A percentile compares a stretch with the other conserved stretches of the same genome.
phyloP scores from a whole-genome alignment of 179 eudicot species.

The Spergularia azorica region DNA sequence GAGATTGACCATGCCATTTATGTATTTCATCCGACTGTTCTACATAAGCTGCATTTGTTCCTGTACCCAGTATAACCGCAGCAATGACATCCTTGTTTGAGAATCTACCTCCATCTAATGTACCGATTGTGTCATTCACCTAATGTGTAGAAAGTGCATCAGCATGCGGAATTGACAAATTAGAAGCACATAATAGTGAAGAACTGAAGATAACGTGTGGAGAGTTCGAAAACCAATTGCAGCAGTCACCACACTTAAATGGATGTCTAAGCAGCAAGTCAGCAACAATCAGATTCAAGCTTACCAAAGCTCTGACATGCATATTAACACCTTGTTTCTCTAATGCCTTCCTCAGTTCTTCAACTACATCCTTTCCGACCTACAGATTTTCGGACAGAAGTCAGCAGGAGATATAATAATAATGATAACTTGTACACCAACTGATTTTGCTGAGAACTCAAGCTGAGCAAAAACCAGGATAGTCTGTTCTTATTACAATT shows the following conservation, averaged over 20 bases:
- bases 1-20: constrained; percentile 59
- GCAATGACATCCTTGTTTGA: constrained; percentile 67
- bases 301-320: constrained; percentile 60
- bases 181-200: not conserved
- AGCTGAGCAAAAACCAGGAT: no score
- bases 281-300: not conserved
- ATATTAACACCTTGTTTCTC: constrained; percentile 42
- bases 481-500: no score
- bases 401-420: not conserved
- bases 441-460: no score
- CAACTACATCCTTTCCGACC: constrained; percentile 60
- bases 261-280: not conserved
- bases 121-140: constrained; percentile 90
- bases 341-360: constrained; percentile 48
- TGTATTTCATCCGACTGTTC: constrained; percentile 63
- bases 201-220: no score
- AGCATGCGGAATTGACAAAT: not conserved
- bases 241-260: not conserved
- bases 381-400: constrained; percentile 13
- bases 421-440: no score
- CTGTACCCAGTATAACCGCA: constrained; percentile 85
- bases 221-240: not conserved
- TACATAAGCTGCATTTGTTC: constrained; percentile 84
- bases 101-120: constrained; percentile 70
- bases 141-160: constrained; percentile 15